These are phyloP conservation scores for Trichoderma asperelloides DNA, from an alignment of 495 filamentous ascomycete species.

Conservation along the genomic window DNA sequence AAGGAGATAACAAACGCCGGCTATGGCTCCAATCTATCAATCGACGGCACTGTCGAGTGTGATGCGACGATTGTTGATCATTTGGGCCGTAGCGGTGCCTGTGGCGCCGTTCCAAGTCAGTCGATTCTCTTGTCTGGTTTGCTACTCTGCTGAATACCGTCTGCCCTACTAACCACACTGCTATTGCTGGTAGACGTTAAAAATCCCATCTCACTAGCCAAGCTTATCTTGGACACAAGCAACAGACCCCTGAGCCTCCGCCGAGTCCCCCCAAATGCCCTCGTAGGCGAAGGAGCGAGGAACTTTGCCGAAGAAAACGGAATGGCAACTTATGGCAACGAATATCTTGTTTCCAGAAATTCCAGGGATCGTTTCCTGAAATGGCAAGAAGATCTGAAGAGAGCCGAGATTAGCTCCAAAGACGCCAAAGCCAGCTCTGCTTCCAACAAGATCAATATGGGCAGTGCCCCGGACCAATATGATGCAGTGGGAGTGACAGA, in stretches of 20 bases:
- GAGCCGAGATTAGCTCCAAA: conserved; percentile 32
- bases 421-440: conserved; percentile 7
- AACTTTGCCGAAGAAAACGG: conserved; percentile 75
- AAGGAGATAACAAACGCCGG: conserved; percentile 93
- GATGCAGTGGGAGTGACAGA: conserved; percentile 11
- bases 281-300: conserved; percentile 74
- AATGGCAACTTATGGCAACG: conserved; percentile 57
- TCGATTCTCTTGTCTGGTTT: conserved; percentile 9
- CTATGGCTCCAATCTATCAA: conserved; percentile 88
- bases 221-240: conserved; percentile 68
- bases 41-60: conserved; percentile 85
- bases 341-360: conserved; percentile 63
- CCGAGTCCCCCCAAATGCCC: conserved; percentile 85
- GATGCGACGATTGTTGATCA: conserved; percentile 92
- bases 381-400: conserved; percentile 68
- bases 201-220: conserved; percentile 84
- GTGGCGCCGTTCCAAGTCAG: conserved; percentile 82
- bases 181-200: conserved; percentile 55
- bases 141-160: background rate
- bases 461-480: background rate
- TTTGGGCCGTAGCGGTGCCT: conserved; percentile 81
- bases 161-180: conserved; percentile 4
- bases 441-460: background rate
- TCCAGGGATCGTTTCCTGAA: conserved; percentile 63
- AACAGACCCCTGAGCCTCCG: conserved; percentile 63